A percentile compares a stretch with the other conserved stretches of the same genome.
Conservation (phyloP, 2,329 filamentous ascomycete species). For the Alternaria sp. region DNA sequence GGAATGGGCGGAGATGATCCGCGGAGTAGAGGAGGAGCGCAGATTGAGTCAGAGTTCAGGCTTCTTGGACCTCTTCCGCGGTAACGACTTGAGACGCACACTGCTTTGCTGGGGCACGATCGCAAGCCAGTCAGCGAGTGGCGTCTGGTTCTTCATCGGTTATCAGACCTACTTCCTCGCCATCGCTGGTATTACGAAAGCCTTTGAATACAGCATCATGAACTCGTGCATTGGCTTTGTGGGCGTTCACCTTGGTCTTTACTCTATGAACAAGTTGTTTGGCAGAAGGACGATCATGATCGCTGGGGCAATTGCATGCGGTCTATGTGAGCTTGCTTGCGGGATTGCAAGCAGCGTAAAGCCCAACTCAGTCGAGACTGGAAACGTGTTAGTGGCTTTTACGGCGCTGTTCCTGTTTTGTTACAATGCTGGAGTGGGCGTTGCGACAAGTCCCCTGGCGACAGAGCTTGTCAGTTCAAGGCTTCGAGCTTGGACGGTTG, state of each 20-base stretch:
- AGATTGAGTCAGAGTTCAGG: slow-evolving; percentile 59
- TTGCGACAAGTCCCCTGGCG: slow-evolving; percentile 40
- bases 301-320: slow-evolving; percentile 53
- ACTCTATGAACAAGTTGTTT: slow-evolving; percentile 55
- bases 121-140: slow-evolving; percentile 53
- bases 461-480: slow-evolving; percentile 42
- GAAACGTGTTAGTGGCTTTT: slow-evolving; percentile 42
- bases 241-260: slow-evolving; percentile 58
- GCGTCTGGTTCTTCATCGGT: slow-evolving; percentile 59
- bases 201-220: slow-evolving; percentile 60
- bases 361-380: slow-evolving; percentile 29
- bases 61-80: slow-evolving; percentile 57
- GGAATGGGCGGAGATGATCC: slow-evolving; percentile 37
- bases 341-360: slow-evolving; percentile 45
- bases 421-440: slow-evolving; percentile 45
- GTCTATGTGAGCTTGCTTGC: slow-evolving; percentile 54
- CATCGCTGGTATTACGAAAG: slow-evolving; percentile 29
- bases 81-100: slow-evolving; percentile 57
- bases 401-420: slow-evolving; percentile 46
- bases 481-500: slow-evolving; percentile 46
- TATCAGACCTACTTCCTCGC: slow-evolving; percentile 56
- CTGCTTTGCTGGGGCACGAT: slow-evolving; percentile 59
- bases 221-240: slow-evolving; percentile 58
- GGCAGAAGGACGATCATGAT: slow-evolving; percentile 58
- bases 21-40: slow-evolving; percentile 36